phyloP scores from a whole-genome alignment of 352 stramenopile genomes.

The Globisporangium yorkense region DNA sequence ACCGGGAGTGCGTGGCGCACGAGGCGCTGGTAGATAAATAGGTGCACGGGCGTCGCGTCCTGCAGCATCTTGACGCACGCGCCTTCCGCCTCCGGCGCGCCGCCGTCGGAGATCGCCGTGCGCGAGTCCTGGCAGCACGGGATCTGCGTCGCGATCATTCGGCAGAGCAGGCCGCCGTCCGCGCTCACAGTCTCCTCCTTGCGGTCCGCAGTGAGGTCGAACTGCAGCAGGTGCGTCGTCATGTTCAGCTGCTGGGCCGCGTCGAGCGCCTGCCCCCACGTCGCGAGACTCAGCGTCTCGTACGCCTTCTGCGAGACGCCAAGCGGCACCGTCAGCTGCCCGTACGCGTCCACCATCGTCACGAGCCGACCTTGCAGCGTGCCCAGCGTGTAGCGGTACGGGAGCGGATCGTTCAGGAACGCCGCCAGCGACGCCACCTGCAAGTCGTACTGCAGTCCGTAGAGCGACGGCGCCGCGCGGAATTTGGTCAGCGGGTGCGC shows the following conservation, averaged over 20 bases:
- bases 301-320: constrained; percentile 25
- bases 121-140: constrained; percentile 26
- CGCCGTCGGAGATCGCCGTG: no score
- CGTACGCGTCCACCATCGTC: constrained; percentile 30
- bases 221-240: constrained; percentile 32
- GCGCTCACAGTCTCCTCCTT: constrained; percentile 23
- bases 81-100: constrained; percentile 1
- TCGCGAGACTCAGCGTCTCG: constrained; percentile 25
- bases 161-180: constrained; percentile 30
- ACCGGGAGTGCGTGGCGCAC: constrained; percentile 21
- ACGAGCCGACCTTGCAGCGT: constrained; percentile 41
- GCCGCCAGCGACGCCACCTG: constrained; percentile 33
- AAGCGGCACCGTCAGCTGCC: constrained; percentile 24
- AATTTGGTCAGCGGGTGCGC: constrained; percentile 20
- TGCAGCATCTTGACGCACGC: constrained; percentile 26
- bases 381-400: constrained; percentile 29
- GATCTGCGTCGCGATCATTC: constrained; percentile 27
- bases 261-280: constrained; percentile 22
- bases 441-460: constrained; percentile 41
- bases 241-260: constrained; percentile 27
- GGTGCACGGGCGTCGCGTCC: constrained; percentile 16
- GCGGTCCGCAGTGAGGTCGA: constrained; percentile 26
- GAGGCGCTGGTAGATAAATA: constrained; percentile 34
- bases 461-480: constrained; percentile 22
- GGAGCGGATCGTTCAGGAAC: constrained; percentile 35